Base-by-base conservation (phyloP, 179 eudicot genomes). In the Beta macrorhiza region DNA sequence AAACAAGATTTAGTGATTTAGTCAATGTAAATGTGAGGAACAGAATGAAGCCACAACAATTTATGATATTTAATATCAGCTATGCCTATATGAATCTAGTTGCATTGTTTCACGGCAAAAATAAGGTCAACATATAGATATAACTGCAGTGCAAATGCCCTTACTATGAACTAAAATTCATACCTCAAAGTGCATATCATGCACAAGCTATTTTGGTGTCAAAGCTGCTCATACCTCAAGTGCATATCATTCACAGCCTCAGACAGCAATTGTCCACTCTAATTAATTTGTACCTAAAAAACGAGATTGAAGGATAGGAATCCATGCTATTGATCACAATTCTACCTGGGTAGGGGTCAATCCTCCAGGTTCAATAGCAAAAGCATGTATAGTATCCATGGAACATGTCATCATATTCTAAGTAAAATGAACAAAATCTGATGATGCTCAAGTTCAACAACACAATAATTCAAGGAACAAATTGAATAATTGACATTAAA, bases 181-280 rank as follows among this genome's bases (percentile, higher is more conserved):
- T 76, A 91, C 92, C 94, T 86, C 72, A 85, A 67, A n/a, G 56
- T 63, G 71, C 57, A 14, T 47, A n/a, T 93, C 92, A 95, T 86
- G 93, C 97, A 81, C 98, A 95, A 37, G 98, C 98, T 86, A 93
- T 93, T 84, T 90, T 93, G 86, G 97, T 93, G 86, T 95, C 98
- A 45, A 95, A 95, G 89, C 98, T 95, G 91, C 97, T 95, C 72
- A 95, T 91, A 78, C 97, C 82, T 87, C 19, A 87, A 92, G 51
- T 82, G 87, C 16, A 76, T 78, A 53, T 57, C 44, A 32, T 85
- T 52, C 72, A 75, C 78, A 65, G 87, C 72, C 69, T 87, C 89
- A 19, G 91, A 79, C 49, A 86, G 67, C 78, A 77, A 77, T 84
- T 86, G 78, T 89, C 92, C 63, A 78, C 69, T 64, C 91, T 86